phyloP scores from a whole-genome alignment of 2,329 filamentous ascomycete species.

The Colletotrichum sojae region DNA sequence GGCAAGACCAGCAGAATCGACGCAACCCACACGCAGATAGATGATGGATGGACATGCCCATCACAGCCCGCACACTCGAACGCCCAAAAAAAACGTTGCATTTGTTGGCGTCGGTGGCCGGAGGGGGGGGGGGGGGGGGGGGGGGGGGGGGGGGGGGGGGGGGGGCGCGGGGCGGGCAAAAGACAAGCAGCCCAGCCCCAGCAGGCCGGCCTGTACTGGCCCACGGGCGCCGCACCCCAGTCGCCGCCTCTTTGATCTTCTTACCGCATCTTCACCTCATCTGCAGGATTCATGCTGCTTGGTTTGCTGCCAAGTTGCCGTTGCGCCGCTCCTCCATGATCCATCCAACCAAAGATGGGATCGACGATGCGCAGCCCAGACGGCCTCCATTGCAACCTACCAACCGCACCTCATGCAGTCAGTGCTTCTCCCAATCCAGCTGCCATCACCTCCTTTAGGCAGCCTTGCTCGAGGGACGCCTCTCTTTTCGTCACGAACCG shows the following conservation, averaged over 20 bases:
- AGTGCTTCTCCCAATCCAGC: slow-evolving; percentile 25
- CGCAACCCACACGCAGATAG: not conserved
- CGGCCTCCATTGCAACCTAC: not conserved
- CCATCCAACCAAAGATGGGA: slow-evolving; percentile 33
- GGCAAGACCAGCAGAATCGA: slow-evolving; percentile 17
- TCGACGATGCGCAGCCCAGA: slow-evolving; percentile 33
- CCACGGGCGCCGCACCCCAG: slow-evolving; percentile 18
- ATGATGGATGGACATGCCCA: slow-evolving; percentile 1
- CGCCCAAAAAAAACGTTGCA: too few species aligned
- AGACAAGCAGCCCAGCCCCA: not conserved
- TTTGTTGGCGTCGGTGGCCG: too few species aligned
- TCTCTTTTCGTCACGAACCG: slow-evolving; percentile 21
- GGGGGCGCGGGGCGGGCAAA: too few species aligned
- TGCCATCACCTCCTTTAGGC: slow-evolving; percentile 12
- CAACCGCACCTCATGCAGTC: not conserved
- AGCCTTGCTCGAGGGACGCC: slow-evolving; percentile 2
- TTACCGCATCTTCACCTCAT: slow-evolving; percentile 38
- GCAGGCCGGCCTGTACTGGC: not conserved
- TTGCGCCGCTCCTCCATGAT: slow-evolving; percentile 16
- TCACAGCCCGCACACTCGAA: not conserved
- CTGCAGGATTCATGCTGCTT: slow-evolving; percentile 37
- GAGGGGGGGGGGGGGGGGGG: too few species aligned
- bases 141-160: too few species aligned
- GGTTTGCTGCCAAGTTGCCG: slow-evolving; percentile 24
- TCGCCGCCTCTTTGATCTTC: slow-evolving; percentile 35